phyloP scores from a whole-genome alignment of 2,329 filamentous ascomycete genomes.

The Clarireedia sp. region DNA sequence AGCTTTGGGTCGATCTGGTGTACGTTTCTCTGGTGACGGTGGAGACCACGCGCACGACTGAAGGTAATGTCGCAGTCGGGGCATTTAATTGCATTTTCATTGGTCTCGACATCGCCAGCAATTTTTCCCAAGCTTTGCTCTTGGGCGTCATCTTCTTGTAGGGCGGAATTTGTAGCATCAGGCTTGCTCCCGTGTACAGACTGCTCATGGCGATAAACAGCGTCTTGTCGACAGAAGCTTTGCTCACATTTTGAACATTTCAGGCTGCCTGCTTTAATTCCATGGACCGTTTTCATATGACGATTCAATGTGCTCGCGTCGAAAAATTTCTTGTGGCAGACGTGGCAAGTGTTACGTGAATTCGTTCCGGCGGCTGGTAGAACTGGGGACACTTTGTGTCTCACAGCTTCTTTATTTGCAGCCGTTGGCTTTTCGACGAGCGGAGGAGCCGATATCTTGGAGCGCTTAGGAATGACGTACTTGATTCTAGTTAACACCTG shows the following conservation, averaged over 20 bases:
- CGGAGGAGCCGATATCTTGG: not conserved
- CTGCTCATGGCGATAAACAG: not conserved
- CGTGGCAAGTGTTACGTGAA: not conserved
- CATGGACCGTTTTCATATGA: not conserved
- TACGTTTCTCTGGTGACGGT: too few species aligned
- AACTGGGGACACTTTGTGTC: too few species aligned
- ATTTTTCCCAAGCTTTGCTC: too few species aligned
- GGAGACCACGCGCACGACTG: too few species aligned
- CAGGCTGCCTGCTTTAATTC: not conserved
- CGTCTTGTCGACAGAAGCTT: not conserved
- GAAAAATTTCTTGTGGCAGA: not conserved
- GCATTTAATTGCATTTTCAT: too few species aligned
- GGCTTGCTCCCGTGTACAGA: too few species aligned
- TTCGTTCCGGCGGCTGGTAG: not conserved
- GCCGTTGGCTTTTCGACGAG: not conserved
- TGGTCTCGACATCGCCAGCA: too few species aligned
- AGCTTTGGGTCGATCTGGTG: too few species aligned
- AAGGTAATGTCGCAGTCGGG: too few species aligned
- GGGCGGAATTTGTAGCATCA: too few species aligned
- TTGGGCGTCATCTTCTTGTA: too few species aligned
- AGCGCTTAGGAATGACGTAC: slow-evolving; percentile 1
- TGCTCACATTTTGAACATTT: not conserved
- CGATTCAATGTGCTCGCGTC: not conserved
- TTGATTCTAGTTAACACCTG: not conserved
- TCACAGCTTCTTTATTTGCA: too few species aligned